Percentiles rank a stretch among this genome's conserved stretches.
phyloP scores from a whole-genome alignment of 1,284 basidiomycete species.

The Tylopilus sp. region DNA sequence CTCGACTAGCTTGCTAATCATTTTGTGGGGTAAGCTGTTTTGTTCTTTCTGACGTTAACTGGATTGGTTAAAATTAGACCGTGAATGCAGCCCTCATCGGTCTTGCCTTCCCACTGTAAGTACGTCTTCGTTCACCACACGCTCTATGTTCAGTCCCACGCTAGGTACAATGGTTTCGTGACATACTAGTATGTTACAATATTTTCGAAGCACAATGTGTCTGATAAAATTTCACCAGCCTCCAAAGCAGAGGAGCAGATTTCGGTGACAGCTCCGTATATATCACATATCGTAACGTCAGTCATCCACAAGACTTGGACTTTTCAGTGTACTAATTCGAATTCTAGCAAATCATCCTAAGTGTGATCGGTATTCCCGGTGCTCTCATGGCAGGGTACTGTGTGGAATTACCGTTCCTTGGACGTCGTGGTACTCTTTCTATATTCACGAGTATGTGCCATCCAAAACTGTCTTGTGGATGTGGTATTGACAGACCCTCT shows the following conservation, averaged over 20 bases:
- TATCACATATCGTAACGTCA: slow-evolving; percentile 67
- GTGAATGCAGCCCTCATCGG: slow-evolving; percentile 60
- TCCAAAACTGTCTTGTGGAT: neutral
- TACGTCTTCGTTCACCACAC: neutral
- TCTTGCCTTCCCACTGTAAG: slow-evolving; percentile 68
- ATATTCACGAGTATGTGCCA: slow-evolving; percentile 49
- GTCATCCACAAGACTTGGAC: slow-evolving; percentile 16
- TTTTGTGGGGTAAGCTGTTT: slow-evolving; percentile 55
- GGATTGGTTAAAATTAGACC: neutral
- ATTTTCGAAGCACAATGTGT: neutral
- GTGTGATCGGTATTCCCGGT: slow-evolving; percentile 68
- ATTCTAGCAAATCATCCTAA: slow-evolving; percentile 61
- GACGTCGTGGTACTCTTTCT: slow-evolving; percentile 62
- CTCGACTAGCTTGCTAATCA: slow-evolving; percentile 59
- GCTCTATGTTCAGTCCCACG: slow-evolving; percentile 3
- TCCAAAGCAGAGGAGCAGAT: slow-evolving; percentile 57
- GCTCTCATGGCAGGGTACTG: slow-evolving; percentile 58
- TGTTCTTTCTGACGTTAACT: neutral
- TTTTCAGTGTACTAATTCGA: slow-evolving; percentile 1
- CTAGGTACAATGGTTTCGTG: slow-evolving; percentile 58
- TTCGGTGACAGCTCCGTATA: slow-evolving; percentile 63
- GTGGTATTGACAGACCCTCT: neutral
- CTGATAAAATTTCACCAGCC: slow-evolving; percentile 37
- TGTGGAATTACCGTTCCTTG: slow-evolving; percentile 59
- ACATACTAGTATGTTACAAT: slow-evolving; percentile 54